phyloP scores from a whole-genome alignment of 2,329 filamentous ascomycete species.

The Claviceps capensis region DNA sequence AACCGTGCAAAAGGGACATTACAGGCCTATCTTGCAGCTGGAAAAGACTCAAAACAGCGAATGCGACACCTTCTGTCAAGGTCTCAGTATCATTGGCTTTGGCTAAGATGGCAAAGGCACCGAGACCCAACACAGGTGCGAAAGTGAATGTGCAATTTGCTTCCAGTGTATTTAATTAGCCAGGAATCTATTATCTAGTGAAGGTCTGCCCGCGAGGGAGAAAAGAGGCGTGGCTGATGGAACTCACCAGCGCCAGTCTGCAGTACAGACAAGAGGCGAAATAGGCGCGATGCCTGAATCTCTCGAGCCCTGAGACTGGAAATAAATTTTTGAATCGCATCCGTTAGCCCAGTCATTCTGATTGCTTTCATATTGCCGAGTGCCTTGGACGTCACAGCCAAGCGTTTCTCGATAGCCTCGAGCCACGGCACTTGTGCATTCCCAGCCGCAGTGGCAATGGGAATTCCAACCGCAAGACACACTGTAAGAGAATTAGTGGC shows the following conservation, averaged over 20 bases:
- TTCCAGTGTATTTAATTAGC: slow-evolving; percentile 5
- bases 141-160: slow-evolving; percentile 6
- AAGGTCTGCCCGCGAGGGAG: background rate
- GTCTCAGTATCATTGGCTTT: slow-evolving; percentile 5
- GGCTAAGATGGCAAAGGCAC: slow-evolving; percentile 8
- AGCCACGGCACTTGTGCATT: slow-evolving; percentile 14
- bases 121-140: slow-evolving; percentile 11
- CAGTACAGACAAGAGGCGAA: slow-evolving; percentile 10
- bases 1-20: slow-evolving; percentile 8
- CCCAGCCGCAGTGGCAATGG: slow-evolving; percentile 10
- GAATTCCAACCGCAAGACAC: slow-evolving; percentile 9
- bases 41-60: slow-evolving; percentile 10
- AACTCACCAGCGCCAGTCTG: slow-evolving; percentile 4
- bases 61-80: slow-evolving; percentile 10
- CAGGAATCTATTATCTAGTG: no score
- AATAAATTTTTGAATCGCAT: slow-evolving; percentile 18
- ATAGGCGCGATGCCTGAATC: slow-evolving; percentile 17
- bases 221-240: background rate
- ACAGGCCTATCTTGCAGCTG: slow-evolving; percentile 11
- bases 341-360: slow-evolving; percentile 27
- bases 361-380: slow-evolving; percentile 24
- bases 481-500: background rate
- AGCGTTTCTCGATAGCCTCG: slow-evolving; percentile 14
- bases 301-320: slow-evolving; percentile 22
- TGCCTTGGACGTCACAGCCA: slow-evolving; percentile 12